A percentile compares a stretch with the other conserved stretches of the same genome.
These are phyloP conservation scores for Puccinia polysora DNA, from an alignment of 1,284 basidiomycete species.

Conservation along the genomic window DNA sequence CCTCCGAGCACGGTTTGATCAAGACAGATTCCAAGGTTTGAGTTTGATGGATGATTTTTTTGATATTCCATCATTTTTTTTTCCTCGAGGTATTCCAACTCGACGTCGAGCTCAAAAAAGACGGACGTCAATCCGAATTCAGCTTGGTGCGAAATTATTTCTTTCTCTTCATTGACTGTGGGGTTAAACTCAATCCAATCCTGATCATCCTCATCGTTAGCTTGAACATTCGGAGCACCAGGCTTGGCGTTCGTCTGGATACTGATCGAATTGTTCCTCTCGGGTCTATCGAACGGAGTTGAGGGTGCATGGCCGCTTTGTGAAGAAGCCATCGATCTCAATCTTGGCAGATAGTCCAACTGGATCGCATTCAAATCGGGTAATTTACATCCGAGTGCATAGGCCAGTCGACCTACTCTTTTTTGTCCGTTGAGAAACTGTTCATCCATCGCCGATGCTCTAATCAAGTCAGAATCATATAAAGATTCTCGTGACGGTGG, in stretches of 20 bases:
- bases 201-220: neutral
- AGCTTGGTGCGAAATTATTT: constrained; percentile 8
- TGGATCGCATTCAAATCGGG: constrained; percentile 36
- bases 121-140: constrained; percentile 8
- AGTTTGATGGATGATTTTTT: neutral
- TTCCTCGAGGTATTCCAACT: constrained; percentile 36
- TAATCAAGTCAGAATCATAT: constrained; percentile 4
- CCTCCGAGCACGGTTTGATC: constrained; percentile 4
- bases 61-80: constrained; percentile 19
- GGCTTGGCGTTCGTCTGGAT: neutral
- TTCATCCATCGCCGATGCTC: constrained; percentile 29
- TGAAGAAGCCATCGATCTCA: constrained; percentile 19
- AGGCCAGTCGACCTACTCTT: constrained; percentile 15
- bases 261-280: neutral
- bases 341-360: constrained; percentile 19
- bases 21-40: neutral
- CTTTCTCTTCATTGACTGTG: constrained; percentile 29
- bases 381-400: constrained; percentile 37
- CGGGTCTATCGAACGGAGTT: constrained; percentile 17
- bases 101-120: constrained; percentile 32
- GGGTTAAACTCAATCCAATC: constrained; percentile 44
- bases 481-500: constrained; percentile 10
- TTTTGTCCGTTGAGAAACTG: neutral
- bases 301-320: neutral
- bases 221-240: neutral